Base-by-base conservation (phyloP, 176 grass and related monocot genomes). In the Triticum turgidum region DNA sequence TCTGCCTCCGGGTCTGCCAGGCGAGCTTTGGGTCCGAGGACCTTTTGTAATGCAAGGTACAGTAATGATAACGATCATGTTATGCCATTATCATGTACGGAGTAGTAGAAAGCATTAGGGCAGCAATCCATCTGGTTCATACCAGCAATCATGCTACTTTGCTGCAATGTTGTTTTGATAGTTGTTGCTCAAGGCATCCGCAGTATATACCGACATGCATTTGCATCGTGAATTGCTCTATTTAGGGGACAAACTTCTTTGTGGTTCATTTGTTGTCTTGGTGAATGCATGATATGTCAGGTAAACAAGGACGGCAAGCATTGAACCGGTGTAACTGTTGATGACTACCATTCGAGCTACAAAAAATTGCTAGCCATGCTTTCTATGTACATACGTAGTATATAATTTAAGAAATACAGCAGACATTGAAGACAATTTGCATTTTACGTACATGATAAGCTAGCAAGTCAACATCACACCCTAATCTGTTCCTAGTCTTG, bases 31-130 rank as follows among this genome's bases (percentile, higher is more conserved):
- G 71, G 67, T 93, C 9, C 85, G 88, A 82, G 87, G 88, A 24
- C 77, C 88, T 73, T 87, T 89, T 30, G 74, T 90, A 4, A 93
- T 88, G 88, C 62, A 93, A 84, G 88, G 88, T 87, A 65, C 54
- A 25, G 1, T 29, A 47, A 75, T 47, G 17, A 47, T 8, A n/a
- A 8, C 34, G 34, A 35, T 35, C 34, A 35, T 35, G 34, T 35
- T 35, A 35, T 74, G 3, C 9, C 12, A 5, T 17, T 27, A n/a
- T 89, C 17, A 80, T 65, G 63, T 27, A 29, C 29, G 29, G 29
- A 29, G 29, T 29, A 29, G 29, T 29, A 70, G 9, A 30, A 59
- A 32, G 27, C 5, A 17, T 11, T 65, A 24, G 37, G 47, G 11
- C n/a, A 79, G 9, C 4, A 49, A 35, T 24, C 14, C 61, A 80